A percentile compares a stretch with the other conserved stretches of the same genome.
These are phyloP conservation scores for Endocarpon pusillum DNA, from an alignment of 495 filamentous ascomycete genomes.

Conservation along the genomic window DNA sequence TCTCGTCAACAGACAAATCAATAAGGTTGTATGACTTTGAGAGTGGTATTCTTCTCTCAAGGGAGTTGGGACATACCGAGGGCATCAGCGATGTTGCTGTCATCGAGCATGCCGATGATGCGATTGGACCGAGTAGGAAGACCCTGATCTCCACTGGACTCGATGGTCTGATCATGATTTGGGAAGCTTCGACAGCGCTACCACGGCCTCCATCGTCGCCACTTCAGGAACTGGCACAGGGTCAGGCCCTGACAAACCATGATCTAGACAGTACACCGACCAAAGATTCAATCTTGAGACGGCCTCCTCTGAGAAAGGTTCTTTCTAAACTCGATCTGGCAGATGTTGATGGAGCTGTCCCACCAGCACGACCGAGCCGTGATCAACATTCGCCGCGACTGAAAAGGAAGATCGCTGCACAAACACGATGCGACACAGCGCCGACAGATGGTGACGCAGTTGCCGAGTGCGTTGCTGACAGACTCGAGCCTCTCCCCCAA, in stretches of 20 bases:
- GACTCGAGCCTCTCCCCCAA: too few relatives aligned
- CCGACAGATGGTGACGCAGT: too few relatives aligned
- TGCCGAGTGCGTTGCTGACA: too few relatives aligned
- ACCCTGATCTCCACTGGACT: slow-evolving; percentile 59
- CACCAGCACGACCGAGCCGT: too few relatives aligned
- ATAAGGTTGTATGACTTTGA: slow-evolving; percentile 73
- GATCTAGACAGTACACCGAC: slow-evolving; percentile 28
- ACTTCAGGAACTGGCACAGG: slow-evolving; percentile 18
- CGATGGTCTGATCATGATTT: slow-evolving; percentile 77
- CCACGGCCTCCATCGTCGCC: too few relatives aligned
- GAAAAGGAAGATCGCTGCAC: too few relatives aligned
- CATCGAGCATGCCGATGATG: slow-evolving; percentile 33
- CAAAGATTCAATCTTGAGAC: slow-evolving; percentile 37
- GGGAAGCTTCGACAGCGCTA: too few relatives aligned
- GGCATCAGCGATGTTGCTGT: slow-evolving; percentile 72
- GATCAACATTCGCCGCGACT: too few relatives aligned
- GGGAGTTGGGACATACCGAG: slow-evolving; percentile 89
- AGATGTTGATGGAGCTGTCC: too few relatives aligned
- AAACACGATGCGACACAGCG: too few relatives aligned
- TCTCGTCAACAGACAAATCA: slow-evolving; percentile 89
- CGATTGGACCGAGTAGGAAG: slow-evolving; percentile 22
- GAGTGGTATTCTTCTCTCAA: slow-evolving; percentile 56
- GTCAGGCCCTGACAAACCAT: slow-evolving; percentile 12
- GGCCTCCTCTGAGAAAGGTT: slow-evolving; percentile 52
- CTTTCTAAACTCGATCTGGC: slow-evolving; percentile 63